phyloP scores from a whole-genome alignment of 139 green algal species.

The Chlorella sp. region DNA sequence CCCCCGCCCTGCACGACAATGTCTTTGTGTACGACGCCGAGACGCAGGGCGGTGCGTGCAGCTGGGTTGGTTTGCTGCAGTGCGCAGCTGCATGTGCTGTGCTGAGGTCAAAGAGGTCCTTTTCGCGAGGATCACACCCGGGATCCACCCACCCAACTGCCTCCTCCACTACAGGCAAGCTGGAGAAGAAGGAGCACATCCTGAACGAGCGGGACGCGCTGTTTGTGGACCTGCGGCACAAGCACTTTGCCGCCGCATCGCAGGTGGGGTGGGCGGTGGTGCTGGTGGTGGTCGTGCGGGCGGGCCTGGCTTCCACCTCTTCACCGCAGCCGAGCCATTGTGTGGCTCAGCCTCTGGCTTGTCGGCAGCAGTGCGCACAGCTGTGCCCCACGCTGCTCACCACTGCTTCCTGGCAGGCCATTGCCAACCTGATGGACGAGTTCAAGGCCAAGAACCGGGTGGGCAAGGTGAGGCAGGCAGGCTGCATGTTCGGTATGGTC shows the following conservation, averaged over 20 bases:
- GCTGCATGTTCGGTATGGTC: too few species aligned
- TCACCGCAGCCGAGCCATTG: too few species aligned
- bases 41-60: slow-evolving; percentile 48
- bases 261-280: too few species aligned
- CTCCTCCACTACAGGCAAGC: slow-evolving; percentile 51
- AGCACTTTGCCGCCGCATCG: slow-evolving; percentile 89
- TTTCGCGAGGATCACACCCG: too few species aligned
- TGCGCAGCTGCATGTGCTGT: too few species aligned
- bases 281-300: too few species aligned
- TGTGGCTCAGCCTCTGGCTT: too few species aligned
- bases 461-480: background rate
- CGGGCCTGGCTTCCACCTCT: too few species aligned
- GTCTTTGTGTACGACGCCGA: slow-evolving; percentile 75
- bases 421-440: slow-evolving; percentile 61
- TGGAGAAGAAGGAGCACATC: slow-evolving; percentile 79
- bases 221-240: slow-evolving; percentile 88
- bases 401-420: background rate
- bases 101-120: too few species aligned
- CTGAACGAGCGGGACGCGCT: slow-evolving; percentile 83
- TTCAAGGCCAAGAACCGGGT: slow-evolving; percentile 75
- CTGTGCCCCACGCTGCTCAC: too few species aligned
- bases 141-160: background rate
- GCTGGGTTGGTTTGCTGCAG: background rate
- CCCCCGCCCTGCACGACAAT: slow-evolving; percentile 60
- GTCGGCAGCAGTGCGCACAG: too few species aligned